Conservation (phyloP, 2,329 filamentous ascomycete species). For the Neodidymelliopsis sp. region DNA sequence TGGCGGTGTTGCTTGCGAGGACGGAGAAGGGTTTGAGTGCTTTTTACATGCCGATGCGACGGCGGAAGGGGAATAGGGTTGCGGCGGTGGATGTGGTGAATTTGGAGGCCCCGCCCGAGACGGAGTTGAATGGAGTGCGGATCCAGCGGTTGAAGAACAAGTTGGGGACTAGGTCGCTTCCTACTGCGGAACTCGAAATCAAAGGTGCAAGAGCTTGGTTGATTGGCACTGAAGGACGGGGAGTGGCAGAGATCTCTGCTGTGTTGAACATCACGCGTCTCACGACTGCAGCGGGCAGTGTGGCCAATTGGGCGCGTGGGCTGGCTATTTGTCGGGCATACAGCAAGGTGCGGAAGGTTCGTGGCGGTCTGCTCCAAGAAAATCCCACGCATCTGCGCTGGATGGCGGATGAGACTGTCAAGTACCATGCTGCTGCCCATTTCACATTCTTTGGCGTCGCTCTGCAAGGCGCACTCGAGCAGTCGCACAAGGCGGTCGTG, state of each 20-base stretch:
- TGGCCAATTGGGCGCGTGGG: conserved; percentile 63
- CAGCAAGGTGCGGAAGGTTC: conserved; percentile 63
- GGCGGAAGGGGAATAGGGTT: conserved; percentile 30
- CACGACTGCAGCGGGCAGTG: conserved; percentile 62
- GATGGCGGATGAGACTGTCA: conserved; percentile 62
- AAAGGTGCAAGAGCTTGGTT: conserved; percentile 57
- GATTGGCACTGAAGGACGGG: conserved; percentile 70
- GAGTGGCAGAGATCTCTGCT: conserved; percentile 72
- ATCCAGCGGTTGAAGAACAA: conserved; percentile 78
- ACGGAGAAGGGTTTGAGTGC: conserved; percentile 63
- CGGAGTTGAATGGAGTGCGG: conserved; percentile 69
- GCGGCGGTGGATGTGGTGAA: conserved; percentile 12
- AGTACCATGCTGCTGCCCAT: conserved; percentile 65
- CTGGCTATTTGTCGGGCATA: conserved; percentile 66
- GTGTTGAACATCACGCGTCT: conserved; percentile 73
- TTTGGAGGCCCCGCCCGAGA: conserved; percentile 28
- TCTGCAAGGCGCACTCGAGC: conserved; percentile 64
- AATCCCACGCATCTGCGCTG: conserved; percentile 66
- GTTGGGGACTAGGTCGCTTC: conserved; percentile 72
- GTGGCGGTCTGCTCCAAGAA: conserved; percentile 57
- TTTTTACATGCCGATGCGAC: conserved; percentile 71
- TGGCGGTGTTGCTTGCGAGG: conserved; percentile 70
- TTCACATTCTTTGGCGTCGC: conserved; percentile 63
- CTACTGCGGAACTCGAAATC: conserved; percentile 74
- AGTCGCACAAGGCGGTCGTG: conserved; percentile 41